Base-by-base conservation (phyloP, 2,329 filamentous ascomycete species). In the Myriosclerotinia curreyana region DNA sequence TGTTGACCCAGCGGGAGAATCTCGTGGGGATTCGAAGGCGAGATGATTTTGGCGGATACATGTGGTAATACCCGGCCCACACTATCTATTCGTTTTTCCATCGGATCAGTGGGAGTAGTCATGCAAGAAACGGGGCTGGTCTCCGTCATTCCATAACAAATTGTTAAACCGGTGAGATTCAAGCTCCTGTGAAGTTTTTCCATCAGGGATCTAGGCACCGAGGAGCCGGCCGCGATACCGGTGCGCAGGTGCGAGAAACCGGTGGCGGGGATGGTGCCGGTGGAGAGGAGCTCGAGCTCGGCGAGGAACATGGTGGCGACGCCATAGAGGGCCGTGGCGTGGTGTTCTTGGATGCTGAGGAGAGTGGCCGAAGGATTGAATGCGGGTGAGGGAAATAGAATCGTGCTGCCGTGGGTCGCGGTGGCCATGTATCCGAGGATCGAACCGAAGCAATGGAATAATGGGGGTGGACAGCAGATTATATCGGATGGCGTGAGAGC, bases 261-360 rank as follows among this genome's bases (percentile, higher is more conserved):
- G 25, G 48, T 36, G 42, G 78, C 66, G 0, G 77, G 67, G 51
- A 74, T 28, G 2, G 70, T 74, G 20, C 80, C 79, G 31, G 79
- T 76, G 38, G 86, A 81, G 9, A 97, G 82, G 0, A 93, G 82
- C 69, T 96, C 91, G 5, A 98, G 83, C 72, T 96, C 87, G 34
- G 93, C 88, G n/a, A 88, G 84, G 71, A 96, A 94, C 95, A 98
- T 99, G 61, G 94, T 98, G 5, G 91, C 86, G 0, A 98, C 94
- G 64, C 94, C 93, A 75, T 97, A 95, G 0, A 97, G 83, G 0
- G 83, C 85, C 0, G 84, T 86, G 14, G 75, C 67, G 83, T 79
- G 65, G 82, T 81, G 63, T 71, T 70, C 9, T 73, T 67, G 1
- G 85, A 80, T 64, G 80, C 78, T 0, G 97, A 80, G 0, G 89